Base-by-base conservation (phyloP, 2,329 filamentous ascomycete species). In the Metarhizium anisopliae region DNA sequence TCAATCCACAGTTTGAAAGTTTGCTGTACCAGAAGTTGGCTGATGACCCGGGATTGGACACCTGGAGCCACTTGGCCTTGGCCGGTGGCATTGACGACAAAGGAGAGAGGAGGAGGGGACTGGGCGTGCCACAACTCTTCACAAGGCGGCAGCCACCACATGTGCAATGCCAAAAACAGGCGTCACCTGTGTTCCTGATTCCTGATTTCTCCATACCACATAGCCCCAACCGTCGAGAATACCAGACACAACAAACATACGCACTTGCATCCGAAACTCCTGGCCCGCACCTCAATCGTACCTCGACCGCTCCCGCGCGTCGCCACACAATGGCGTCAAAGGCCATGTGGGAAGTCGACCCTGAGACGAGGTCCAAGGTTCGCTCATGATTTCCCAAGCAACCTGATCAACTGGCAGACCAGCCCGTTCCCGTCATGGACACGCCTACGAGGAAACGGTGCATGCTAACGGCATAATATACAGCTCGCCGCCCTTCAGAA, bases 301-400 rank as follows among this genome's bases (percentile, higher is more conserved):
- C 7, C 18, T 45, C 25, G 20, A 13, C 16, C 29, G 35, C 42
- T 53, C 50, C 53, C 55, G 60, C 55, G 56, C 51, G 51, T 52
- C 30, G 45, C 52, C 18, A 58, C 55, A 65, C 63, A 56, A 83
- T 85, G 82, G 76, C 82, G 62, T 79, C 83, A 68, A 93, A 92
- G 75, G 83, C 80, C 63, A 93, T 96, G 88, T 99, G 94, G 94
- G 94, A 99, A 77, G 91, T 99, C 62, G 94, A 99, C 74, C 94
- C 94, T 51, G 93, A 97, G 79, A 97, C 93, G 59, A 85, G 90
- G 74, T 90, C 88, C 68, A 97, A 97, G 84, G 92, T 95, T 76
- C 64, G 72, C 57, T 51, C 29, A 52, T 50, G 42, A 25, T n/a
- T 13, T 38, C 52, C 53, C 42, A 3, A 29, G 7, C 13, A 14